phyloP scores from a whole-genome alignment of 805 yeast species.

The Candida silvatica region DNA sequence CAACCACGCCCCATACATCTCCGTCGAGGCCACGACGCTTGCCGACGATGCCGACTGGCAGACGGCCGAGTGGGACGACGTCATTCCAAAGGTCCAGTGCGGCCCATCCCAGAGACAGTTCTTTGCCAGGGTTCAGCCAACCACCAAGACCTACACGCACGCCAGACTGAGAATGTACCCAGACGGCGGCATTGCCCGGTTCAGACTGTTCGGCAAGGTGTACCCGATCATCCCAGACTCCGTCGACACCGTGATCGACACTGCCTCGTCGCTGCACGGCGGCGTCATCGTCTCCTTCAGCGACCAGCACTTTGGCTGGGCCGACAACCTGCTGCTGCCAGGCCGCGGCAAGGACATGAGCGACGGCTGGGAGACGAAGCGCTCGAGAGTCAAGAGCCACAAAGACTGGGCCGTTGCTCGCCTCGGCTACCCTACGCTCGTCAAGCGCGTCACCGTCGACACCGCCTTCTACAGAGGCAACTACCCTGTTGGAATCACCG shows the following conservation, averaged over 20 bases:
- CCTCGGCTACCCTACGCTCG: constrained; percentile 57
- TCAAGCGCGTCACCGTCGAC: constrained; percentile 62
- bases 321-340: constrained; percentile 81
- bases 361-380: constrained; percentile 96
- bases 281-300: constrained; percentile 79
- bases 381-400: constrained; percentile 80
- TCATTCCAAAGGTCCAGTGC: constrained; percentile 68
- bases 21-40: constrained; percentile 62
- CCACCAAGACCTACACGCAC: constrained; percentile 64
- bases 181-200: constrained; percentile 96
- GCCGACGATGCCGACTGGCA: constrained; percentile 25
- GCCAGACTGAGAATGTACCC: constrained; percentile 89
- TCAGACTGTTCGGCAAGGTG: constrained; percentile 81
- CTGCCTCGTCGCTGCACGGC: constrained; percentile 79
- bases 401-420: constrained; percentile 86
- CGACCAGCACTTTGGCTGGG: constrained; percentile 93
- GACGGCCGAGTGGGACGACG: constrained; percentile 53
- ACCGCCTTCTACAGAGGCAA: constrained; percentile 95
- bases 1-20: constrained; percentile 85
- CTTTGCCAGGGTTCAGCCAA: constrained; percentile 51
- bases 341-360: constrained; percentile 96
- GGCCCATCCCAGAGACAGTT: constrained; percentile 87
- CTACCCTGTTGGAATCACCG: constrained; percentile 72
- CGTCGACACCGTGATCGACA: constrained; percentile 42
- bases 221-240: constrained; percentile 57